These are phyloP conservation scores for Fusarium torulosum DNA, from an alignment of 2,329 filamentous ascomycete species.

Conservation along the genomic window DNA sequence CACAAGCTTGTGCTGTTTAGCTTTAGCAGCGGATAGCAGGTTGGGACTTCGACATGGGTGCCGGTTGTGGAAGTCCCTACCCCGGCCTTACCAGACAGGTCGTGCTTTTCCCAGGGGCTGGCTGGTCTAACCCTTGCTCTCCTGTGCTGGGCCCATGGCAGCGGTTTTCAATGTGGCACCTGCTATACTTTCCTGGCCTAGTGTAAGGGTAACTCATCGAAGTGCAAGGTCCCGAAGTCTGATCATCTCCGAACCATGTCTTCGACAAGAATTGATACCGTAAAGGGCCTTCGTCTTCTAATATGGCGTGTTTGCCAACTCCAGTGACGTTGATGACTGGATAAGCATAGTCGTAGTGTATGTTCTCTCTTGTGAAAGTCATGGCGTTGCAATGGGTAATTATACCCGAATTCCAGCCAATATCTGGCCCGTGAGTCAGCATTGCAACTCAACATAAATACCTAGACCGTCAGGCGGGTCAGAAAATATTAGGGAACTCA, in stretches of 20 bases:
- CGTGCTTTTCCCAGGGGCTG: slow-evolving; percentile 37
- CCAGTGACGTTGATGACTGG: neutral
- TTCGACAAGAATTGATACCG: slow-evolving; percentile 7
- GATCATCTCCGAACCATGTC: slow-evolving; percentile 43
- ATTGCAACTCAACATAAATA: neutral
- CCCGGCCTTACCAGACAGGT: slow-evolving; percentile 34
- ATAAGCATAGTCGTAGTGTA: neutral
- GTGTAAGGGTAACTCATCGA: slow-evolving; percentile 38
- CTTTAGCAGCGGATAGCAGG: slow-evolving; percentile 31
- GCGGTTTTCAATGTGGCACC: slow-evolving; percentile 44
- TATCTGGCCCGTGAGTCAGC: slow-evolving; percentile 4
- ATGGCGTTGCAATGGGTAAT: neutral
- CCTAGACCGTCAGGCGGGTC: no score
- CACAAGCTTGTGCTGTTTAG: slow-evolving; percentile 14
- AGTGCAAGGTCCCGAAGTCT: slow-evolving; percentile 42
- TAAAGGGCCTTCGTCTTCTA: neutral
- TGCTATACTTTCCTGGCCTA: slow-evolving; percentile 39
- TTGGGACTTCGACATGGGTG: slow-evolving; percentile 25
- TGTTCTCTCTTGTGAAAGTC: neutral
- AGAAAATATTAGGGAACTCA: no score
- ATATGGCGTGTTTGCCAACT: neutral
- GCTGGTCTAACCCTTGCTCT: slow-evolving; percentile 22
- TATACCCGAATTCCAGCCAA: neutral
- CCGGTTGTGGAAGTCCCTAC: slow-evolving; percentile 33
- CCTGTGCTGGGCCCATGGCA: slow-evolving; percentile 46